phyloP scores from a whole-genome alignment of 441 rosid species.

The Manihot esculenta region DNA sequence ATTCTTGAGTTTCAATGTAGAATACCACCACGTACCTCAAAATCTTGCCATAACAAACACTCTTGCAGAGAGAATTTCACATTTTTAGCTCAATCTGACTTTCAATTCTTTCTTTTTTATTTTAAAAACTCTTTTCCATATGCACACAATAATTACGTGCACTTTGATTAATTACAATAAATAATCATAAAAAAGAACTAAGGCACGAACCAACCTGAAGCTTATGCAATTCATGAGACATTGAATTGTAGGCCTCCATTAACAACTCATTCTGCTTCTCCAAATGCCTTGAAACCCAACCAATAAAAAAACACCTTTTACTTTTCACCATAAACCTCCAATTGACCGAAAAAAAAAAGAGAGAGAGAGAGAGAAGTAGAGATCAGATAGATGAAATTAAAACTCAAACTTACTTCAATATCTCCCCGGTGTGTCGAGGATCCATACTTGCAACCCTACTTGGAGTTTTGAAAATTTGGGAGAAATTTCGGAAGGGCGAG shows the following conservation, averaged over 20 bases:
- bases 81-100: background rate
- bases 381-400: background rate
- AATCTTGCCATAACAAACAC: background rate
- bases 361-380: background rate
- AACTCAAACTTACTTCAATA: constrained; percentile 34
- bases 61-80: background rate
- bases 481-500: background rate
- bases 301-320: background rate
- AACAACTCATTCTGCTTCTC: constrained; percentile 69
- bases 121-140: background rate
- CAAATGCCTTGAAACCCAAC: constrained; percentile 50
- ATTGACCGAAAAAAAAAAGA: too few species aligned
- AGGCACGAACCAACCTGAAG: constrained; percentile 43
- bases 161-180: too few species aligned
- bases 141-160: too few species aligned
- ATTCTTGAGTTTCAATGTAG: too few species aligned
- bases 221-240: constrained; percentile 59
- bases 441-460: constrained; percentile 33
- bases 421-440: constrained; percentile 39
- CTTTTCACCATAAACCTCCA: background rate
- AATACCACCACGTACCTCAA: too few species aligned
- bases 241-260: constrained; percentile 41
- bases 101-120: background rate
- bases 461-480: too few species aligned
- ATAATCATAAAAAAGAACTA: background rate